These are phyloP conservation scores for Calonectria montana DNA, from an alignment of 2,329 filamentous ascomycete species.

Conservation along the genomic window DNA sequence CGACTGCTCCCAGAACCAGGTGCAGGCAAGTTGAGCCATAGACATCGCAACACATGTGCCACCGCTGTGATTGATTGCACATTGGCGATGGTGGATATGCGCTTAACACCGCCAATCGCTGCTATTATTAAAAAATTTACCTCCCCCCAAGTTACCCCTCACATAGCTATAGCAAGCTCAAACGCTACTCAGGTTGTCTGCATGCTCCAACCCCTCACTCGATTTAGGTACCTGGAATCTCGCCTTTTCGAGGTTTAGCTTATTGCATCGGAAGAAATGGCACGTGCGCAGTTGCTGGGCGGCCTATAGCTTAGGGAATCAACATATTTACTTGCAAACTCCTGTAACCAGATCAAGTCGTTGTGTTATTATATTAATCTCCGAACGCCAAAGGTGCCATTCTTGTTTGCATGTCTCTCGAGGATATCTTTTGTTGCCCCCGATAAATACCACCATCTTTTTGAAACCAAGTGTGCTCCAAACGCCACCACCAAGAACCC, in stretches of 20 bases:
- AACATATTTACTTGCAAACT: background rate
- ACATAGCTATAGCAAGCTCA: background rate
- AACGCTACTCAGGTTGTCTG: too few relatives aligned
- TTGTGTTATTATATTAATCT: background rate
- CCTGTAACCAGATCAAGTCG: background rate
- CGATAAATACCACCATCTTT: conserved; percentile 25
- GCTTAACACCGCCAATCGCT: background rate
- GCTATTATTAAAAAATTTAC: background rate
- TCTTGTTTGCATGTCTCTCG: conserved; percentile 13
- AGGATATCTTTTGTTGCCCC: conserved; percentile 18
- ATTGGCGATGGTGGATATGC: background rate
- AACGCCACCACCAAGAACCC: conserved; percentile 35
- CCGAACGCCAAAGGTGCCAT: conserved; percentile 4
- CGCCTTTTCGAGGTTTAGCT: background rate
- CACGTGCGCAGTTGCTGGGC: background rate
- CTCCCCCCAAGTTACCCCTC: background rate
- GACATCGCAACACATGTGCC: conserved; percentile 24
- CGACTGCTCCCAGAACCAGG: background rate
- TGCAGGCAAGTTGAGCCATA: conserved; percentile 1
- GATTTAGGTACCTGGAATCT: background rate
- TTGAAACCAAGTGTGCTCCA: conserved; percentile 38
- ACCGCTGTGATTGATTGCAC: conserved; percentile 1
- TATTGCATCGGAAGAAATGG: background rate
- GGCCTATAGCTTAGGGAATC: background rate
- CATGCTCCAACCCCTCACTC: background rate